These are phyloP conservation scores for Achaetomium macrosporum DNA, from an alignment of 2,329 filamentous ascomycete species.

Conservation along the genomic window DNA sequence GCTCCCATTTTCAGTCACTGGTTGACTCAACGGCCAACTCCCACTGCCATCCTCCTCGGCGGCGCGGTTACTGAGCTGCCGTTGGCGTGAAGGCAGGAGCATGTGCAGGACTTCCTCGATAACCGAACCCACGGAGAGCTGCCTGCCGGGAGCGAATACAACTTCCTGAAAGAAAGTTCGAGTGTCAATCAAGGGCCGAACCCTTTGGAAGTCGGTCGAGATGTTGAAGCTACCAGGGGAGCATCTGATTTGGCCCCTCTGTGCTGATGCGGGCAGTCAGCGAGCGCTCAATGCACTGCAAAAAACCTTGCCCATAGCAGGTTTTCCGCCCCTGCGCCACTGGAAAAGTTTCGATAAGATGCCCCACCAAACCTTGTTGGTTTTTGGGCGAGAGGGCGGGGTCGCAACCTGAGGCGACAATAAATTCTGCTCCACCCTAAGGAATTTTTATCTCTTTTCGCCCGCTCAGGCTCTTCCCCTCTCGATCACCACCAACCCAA, in stretches of 20 bases:
- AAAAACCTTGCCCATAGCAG: too few relatives aligned
- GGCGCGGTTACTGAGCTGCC: slow-evolving; percentile 2
- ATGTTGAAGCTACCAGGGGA: too few relatives aligned
- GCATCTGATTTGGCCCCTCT: too few relatives aligned
- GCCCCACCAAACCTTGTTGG: slow-evolving; percentile 12
- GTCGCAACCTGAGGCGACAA: slow-evolving; percentile 23
- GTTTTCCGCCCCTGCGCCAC: too few relatives aligned
- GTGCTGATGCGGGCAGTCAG: too few relatives aligned
- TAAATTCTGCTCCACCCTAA: slow-evolving; percentile 22
- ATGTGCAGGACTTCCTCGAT: not conserved
- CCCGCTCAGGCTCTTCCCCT: slow-evolving; percentile 15
- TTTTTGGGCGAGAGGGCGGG: slow-evolving; percentile 3
- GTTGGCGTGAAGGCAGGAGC: slow-evolving; percentile 19
- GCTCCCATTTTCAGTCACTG: slow-evolving; percentile 2
- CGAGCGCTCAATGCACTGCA: too few relatives aligned
- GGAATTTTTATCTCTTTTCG: slow-evolving; percentile 22
- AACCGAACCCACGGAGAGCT: too few relatives aligned
- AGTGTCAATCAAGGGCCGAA: too few relatives aligned
- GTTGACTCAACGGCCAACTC: slow-evolving; percentile 13
- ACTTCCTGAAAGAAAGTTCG: too few relatives aligned
- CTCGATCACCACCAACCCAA: slow-evolving; percentile 17
- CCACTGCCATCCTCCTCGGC: slow-evolving; percentile 11
- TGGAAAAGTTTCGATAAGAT: not conserved
- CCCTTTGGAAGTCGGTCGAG: too few relatives aligned
- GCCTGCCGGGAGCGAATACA: too few relatives aligned